Base-by-base conservation (phyloP, 805 yeast species). In the Cyberlindnera japonica region DNA sequence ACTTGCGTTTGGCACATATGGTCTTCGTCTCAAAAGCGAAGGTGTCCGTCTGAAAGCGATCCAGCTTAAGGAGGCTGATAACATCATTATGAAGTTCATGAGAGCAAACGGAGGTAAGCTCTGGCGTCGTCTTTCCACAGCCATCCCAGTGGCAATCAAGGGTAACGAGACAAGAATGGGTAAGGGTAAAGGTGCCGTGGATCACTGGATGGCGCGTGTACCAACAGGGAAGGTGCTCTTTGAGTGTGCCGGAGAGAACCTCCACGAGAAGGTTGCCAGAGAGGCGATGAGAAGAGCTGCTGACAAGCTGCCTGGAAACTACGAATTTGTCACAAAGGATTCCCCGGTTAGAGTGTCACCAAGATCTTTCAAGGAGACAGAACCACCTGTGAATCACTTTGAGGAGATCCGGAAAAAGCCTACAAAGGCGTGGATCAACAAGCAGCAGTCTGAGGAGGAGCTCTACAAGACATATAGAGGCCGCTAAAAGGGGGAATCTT, bases 91-190 rank as follows among this genome's bases (percentile, higher is more conserved):
- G 79, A 78, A 96, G 65, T 79, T 81, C 45, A 80, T 89, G 57
- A 79, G 96, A 63, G 87, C 90, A 14, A 68, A 81, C 32, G 78
- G 79, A 15, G 95, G 95, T 29, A 67, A 75, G 51, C 69, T 89
- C 39, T 81, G 83, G 74, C 81, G 91, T 53, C 77, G 98, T 59
- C 71, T 90, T 41, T 78, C 81, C 37, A 83, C 96, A 17, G 83
- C 85, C 60, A 75, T 88, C 39, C 93, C 98, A 0, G 95, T 93
- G 11, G 89, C 96, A 65, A 79, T 86, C 47, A 93, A 93, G 69
- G 99, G 99, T 69, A 93, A 93, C 63, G 96, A 93, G 63, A 88
- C 96, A 10, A 93, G 99, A 81, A 93, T 93, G 99, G 99, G 99
- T 71, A 93, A 93, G 65, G 99, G 99, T 70, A 93, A 93, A 67